Conservation (phyloP, 2,329 filamentous ascomycete species). For the Fusarium sp. region DNA sequence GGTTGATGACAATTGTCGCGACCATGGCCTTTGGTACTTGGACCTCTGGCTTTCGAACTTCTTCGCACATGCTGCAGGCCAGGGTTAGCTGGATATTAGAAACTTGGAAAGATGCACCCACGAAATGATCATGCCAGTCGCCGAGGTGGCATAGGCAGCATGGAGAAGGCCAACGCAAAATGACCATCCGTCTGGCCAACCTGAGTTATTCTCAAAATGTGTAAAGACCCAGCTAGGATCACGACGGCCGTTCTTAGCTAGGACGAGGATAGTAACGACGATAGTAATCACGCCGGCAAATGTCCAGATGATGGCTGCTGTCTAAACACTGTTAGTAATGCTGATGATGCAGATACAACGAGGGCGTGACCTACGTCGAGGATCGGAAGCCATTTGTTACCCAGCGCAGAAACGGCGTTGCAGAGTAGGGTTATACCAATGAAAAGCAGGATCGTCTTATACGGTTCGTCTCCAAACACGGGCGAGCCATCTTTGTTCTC, state of each 20-base stretch:
- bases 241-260: slow-evolving; percentile 75
- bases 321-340: slow-evolving; percentile 52
- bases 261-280: slow-evolving; percentile 67
- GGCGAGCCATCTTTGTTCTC: slow-evolving; percentile 54
- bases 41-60: slow-evolving; percentile 72
- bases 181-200: slow-evolving; percentile 77
- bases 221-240: slow-evolving; percentile 73
- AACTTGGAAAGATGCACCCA: slow-evolving; percentile 51
- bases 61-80: slow-evolving; percentile 73
- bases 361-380: slow-evolving; percentile 62
- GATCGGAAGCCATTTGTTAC: slow-evolving; percentile 73
- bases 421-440: slow-evolving; percentile 73
- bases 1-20: slow-evolving; percentile 73
- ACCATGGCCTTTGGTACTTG: slow-evolving; percentile 81
- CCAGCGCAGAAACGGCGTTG: slow-evolving; percentile 72
- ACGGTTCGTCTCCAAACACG: slow-evolving; percentile 68
- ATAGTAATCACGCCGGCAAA: slow-evolving; percentile 76
- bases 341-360: neutral
- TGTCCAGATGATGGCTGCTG: slow-evolving; percentile 80
- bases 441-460: slow-evolving; percentile 69
- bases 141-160: slow-evolving; percentile 78
- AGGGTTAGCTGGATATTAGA: neutral
- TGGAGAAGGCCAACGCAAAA: slow-evolving; percentile 79
- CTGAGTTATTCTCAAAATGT: slow-evolving; percentile 74
- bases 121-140: slow-evolving; percentile 84